Evolutionary conservation across 2,329 filamentous ascomycete genomes (phyloP), one percentile per base, ranked within the genome.

Genomic region (Balansia obtecta): DNA sequence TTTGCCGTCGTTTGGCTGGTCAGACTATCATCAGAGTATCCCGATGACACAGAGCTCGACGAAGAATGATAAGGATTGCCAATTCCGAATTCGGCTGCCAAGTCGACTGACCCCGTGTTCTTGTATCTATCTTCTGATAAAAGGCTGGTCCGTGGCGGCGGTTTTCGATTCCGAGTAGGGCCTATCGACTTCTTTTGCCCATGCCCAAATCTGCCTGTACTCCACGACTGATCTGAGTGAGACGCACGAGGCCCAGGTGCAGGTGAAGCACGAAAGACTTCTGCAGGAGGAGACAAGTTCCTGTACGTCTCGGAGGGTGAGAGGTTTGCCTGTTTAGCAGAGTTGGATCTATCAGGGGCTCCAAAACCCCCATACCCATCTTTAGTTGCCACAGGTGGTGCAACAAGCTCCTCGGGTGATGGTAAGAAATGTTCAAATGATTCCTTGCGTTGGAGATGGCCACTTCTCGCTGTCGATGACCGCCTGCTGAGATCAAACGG

Each of bases 1-100:
- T 74, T 72, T 8, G 82, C 83, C 58, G 82, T 86, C 1, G 75
- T 68, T 53, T 77, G 76, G 57, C 79, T 79, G 1, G 65, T 66
- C 10, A 75, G 73, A 50, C 80, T 84, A 39, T 73, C 76, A 1
- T 72, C 75, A 2, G 83, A 86, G 43, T 75, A 74, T 16, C 76
- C 80, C 0, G 84, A 87, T 0, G 81, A 82, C 27, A 76, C 74
- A 2, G 83, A 88, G 53, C 78, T 75, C 1, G 80, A 79, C 0
- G 79, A 69, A 4, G 76, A 74, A 57, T 86, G 82, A 57, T 85
- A 83, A 0, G 80, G 77, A 57, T 84, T 84, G 34, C 76, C 73
- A 22, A 71, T 63, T 11, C 79, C 79, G 55, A 83, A 83, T 52
- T 82, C 80, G 33, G 71, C 73, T 1, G 74, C 76, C 8, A 82